phyloP scores from a whole-genome alignment of 805 yeast species.

The Millerozyma miso region DNA sequence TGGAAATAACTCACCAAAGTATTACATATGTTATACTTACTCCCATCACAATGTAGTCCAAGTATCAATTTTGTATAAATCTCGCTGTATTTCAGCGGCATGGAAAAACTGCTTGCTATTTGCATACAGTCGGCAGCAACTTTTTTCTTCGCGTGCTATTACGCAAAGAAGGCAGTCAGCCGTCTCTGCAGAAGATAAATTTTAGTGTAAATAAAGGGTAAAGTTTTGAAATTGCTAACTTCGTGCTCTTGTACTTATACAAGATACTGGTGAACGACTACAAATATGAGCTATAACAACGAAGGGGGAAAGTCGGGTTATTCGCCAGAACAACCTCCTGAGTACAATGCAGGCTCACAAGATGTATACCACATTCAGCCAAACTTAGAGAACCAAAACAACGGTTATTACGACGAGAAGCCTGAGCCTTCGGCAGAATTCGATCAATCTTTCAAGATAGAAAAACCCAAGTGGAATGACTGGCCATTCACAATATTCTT shows the following conservation, averaged over 20 bases:
- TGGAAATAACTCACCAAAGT: too few relatives aligned
- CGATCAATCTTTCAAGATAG: slow-evolving; percentile 65
- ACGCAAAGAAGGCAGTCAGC: background rate
- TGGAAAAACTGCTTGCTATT: background rate
- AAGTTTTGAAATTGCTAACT: too few relatives aligned
- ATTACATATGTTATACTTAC: too few relatives aligned
- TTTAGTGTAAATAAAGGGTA: background rate
- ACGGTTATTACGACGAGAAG: slow-evolving; percentile 20
- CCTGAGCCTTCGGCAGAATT: slow-evolving; percentile 40
- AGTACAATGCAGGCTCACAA: slow-evolving; percentile 1
- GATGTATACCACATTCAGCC: slow-evolving; percentile 12
- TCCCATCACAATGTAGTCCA: too few relatives aligned
- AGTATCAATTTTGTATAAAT: too few relatives aligned
- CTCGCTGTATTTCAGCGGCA: too few relatives aligned
- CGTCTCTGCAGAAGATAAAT: background rate
- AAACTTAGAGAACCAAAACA: slow-evolving; percentile 28
- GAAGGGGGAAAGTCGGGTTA: background rate
- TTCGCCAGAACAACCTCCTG: slow-evolving; percentile 2
- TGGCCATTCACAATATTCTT: slow-evolving; percentile 61
- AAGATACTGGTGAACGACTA: too few relatives aligned
- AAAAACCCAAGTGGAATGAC: slow-evolving; percentile 63
- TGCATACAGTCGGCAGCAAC: background rate
- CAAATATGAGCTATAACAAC: slow-evolving; percentile 2
- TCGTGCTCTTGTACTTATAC: too few relatives aligned
- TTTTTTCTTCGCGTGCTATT: background rate